Conservation (phyloP, 192 early-diverging fungal species). For the Coemansia nantahalensis region DNA sequence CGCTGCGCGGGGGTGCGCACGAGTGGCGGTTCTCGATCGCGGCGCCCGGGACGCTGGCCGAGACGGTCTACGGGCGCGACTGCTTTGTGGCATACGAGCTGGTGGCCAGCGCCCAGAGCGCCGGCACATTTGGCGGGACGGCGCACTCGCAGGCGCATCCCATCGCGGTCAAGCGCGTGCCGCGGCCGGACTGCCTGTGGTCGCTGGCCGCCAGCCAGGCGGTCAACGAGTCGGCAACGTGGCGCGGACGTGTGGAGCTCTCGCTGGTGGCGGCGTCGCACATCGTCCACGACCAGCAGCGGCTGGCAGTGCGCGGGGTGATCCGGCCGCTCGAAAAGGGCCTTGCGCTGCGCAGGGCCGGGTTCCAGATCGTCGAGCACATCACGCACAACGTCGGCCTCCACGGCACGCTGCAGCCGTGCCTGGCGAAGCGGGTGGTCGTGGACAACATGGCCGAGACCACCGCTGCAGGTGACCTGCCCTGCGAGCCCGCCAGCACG, state of each 20-base stretch:
- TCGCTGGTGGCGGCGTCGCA: constrained; percentile 28
- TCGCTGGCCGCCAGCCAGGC: constrained; percentile 21
- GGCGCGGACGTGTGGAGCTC: constrained; percentile 32
- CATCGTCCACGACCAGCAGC: constrained; percentile 39
- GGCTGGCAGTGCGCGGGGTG: constrained; percentile 35
- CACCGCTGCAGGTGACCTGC: constrained; percentile 1
- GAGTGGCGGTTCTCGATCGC: constrained; percentile 39
- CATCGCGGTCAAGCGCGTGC: constrained; percentile 38
- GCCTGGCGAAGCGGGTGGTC: constrained; percentile 9
- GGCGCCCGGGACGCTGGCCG: constrained; percentile 31
- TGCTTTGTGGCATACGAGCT: constrained; percentile 44
- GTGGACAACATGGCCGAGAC: constrained; percentile 22
- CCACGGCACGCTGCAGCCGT: constrained; percentile 9
- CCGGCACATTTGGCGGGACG: constrained; percentile 6
- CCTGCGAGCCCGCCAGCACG: background rate
- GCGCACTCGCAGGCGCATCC: constrained; percentile 21
- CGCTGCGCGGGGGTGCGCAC: constrained; percentile 10
- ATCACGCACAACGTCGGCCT: constrained; percentile 9
- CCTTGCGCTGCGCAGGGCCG: constrained; percentile 24
- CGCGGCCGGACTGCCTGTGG: constrained; percentile 31
- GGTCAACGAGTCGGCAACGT: constrained; percentile 27
- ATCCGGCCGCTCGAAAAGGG: constrained; percentile 43
- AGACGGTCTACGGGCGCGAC: constrained; percentile 20
- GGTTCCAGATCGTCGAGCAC: constrained; percentile 38
- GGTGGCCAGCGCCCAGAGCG: constrained; percentile 22